Conservation (phyloP, 441 rosid genomes). For the Corymbia calophylla region DNA sequence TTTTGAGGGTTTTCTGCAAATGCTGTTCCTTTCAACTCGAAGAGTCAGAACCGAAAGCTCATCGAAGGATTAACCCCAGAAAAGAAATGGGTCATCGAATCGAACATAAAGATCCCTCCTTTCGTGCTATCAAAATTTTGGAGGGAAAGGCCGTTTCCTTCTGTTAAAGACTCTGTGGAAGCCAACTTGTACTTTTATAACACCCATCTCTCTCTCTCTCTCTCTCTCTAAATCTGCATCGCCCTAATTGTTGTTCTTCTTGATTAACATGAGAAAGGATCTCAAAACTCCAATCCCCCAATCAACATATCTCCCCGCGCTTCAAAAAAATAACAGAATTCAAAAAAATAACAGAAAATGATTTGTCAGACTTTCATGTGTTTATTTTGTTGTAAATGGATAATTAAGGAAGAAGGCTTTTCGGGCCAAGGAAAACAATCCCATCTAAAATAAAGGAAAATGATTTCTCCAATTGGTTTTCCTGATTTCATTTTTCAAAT, state of each 20-base stretch:
- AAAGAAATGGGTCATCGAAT: neutral
- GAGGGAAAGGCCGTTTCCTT: neutral
- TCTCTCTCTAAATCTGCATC: neutral
- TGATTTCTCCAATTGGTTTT: neutral
- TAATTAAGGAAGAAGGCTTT: neutral
- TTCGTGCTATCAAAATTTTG: neutral
- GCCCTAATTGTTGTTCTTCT: neutral
- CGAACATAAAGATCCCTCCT: neutral
- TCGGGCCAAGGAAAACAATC: neutral
- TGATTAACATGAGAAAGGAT: neutral
- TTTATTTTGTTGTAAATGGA: neutral
- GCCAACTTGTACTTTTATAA: neutral
- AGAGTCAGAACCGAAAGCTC: neutral
- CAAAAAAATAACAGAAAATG: rapidly evolving
- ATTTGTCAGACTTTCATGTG: neutral
- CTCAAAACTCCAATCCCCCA: neutral
- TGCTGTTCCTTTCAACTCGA: neutral
- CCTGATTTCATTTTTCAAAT: neutral
- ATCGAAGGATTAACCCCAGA: neutral
- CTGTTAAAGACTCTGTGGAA: neutral
- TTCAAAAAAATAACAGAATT: rapidly evolving
- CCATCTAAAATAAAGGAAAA: neutral
- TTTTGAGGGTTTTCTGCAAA: neutral
- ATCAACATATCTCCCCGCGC: neutral
- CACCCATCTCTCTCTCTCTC: neutral